These are phyloP conservation scores for Dryas drummondii DNA, from an alignment of 306 rosid species.

Conservation along the genomic window DNA sequence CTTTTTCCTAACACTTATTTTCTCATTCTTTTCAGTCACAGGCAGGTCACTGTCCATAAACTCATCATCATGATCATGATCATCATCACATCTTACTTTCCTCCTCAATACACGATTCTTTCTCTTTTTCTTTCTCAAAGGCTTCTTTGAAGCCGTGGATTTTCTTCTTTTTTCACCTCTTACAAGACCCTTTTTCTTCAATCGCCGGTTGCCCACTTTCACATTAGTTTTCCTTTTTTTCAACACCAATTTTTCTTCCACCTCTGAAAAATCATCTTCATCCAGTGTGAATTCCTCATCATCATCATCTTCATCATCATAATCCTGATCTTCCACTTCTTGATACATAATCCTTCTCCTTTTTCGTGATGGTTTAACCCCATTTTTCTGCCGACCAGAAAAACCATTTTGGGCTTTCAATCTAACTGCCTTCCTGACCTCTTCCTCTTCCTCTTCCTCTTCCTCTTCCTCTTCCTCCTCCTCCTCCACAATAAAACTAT, in stretches of 20 bases:
- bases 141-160: constrained; percentile 55
- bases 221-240: constrained; percentile 47
- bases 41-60: constrained; percentile 39
- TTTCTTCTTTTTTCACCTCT: constrained; percentile 49
- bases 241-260: constrained; percentile 48
- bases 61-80: constrained; percentile 40
- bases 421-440: constrained; percentile 18
- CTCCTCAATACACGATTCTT: constrained; percentile 41
- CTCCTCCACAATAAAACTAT: constrained; percentile 21
- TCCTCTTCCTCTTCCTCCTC: constrained; percentile 24
- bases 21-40: constrained; percentile 35
- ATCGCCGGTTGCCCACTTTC: constrained; percentile 44
- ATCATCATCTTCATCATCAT: constrained; percentile 39
- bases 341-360: constrained; percentile 14
- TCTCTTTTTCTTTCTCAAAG: constrained; percentile 56
- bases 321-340: constrained; percentile 38
- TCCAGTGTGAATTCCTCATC: constrained; percentile 73
- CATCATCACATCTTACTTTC: constrained; percentile 39
- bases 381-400: constrained; percentile 19
- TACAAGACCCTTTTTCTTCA: constrained; percentile 40
- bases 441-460: constrained; percentile 25
- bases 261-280: constrained; percentile 72
- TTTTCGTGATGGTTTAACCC: constrained; percentile 19
- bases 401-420: constrained; percentile 16
- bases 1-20: constrained; percentile 34